Conservation (phyloP, 2,329 filamentous ascomycete genomes). For the Graphiopsis chlorocephala region DNA sequence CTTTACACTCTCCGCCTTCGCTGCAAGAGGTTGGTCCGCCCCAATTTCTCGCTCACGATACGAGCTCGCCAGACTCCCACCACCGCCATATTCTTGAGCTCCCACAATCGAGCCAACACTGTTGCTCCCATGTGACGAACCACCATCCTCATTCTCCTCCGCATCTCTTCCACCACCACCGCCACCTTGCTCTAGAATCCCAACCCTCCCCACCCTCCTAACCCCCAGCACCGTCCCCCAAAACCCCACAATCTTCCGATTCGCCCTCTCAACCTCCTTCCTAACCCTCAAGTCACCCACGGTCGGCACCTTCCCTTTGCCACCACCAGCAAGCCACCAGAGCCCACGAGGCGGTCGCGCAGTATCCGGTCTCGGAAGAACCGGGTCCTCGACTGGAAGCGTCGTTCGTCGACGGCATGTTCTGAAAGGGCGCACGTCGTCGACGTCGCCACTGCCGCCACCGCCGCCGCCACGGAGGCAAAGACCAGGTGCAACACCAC, state of each 20-base stretch:
- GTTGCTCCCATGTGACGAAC: not conserved
- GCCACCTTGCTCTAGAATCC: not conserved
- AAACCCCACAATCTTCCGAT: conserved; percentile 10
- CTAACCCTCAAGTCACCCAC: conserved; percentile 10
- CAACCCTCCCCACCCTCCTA: conserved; percentile 8
- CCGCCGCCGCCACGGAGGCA: not conserved
- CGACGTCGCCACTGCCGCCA: not conserved
- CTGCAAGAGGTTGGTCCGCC: not conserved
- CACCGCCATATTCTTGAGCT: not conserved
- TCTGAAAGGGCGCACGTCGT: not conserved
- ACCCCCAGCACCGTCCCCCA: conserved; percentile 4
- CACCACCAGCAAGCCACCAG: conserved; percentile 8
- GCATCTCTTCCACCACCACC: not conserved
- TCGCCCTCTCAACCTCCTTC: conserved; percentile 6
- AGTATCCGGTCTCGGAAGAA: not conserved
- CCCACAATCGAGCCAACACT: not conserved
- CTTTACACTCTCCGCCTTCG: not conserved
- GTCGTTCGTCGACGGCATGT: not conserved
- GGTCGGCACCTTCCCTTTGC: not conserved
- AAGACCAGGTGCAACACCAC: not conserved
- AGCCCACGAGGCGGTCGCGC: not conserved
- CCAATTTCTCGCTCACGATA: not conserved
- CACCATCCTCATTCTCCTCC: not conserved
- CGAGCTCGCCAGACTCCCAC: not conserved
- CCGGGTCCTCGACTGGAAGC: not conserved